Base-by-base conservation (phyloP, 441 rosid genomes). In the Cnidoscolus chayamansa region DNA sequence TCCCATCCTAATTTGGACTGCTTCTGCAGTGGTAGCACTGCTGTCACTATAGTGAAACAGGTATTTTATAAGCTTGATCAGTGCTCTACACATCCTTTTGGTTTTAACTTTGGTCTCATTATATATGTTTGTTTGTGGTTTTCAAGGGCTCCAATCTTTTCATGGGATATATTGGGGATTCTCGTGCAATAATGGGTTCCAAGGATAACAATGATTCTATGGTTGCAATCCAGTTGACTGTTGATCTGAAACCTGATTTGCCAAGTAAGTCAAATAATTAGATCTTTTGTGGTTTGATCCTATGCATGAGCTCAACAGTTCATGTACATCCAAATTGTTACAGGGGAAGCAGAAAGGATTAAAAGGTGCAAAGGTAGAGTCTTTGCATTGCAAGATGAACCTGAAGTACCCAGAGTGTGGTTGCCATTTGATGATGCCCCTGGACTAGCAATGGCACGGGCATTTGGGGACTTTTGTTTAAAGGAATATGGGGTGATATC, bases 381-480 rank as follows among this genome's bases (percentile, higher is more conserved):
- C 47, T 96, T 93, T 80, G 97, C 98, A 4, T 65, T 93, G 85
- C 94, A 90, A 84, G 99, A 93, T 74, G 98, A 96, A 82, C 99
- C 99, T 60, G 99, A 93, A 82, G 99, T 96, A 65, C 79, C 89
- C 0, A 88, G 98, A 83, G 99, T 96, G 62, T 96, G 99, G 99
- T 77, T 96, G 84, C 99, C 99, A 67, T 91, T 84, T 78, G 97
- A 96, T 85, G 97, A 96, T 79, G 97, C 98, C 53, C 99, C 98
- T 49, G 99, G 99, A 59, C 79, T 96, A 25, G 99, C 99, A 72
- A 96, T 96, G 98, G 99, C 99, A 54, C 89, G 99, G 67, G 99
- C 99, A 31, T 96, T 96, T 71, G 99, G 99, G 16, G 99, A 96
- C 80, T 96, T 96, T 77, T 96, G 99, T 84, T 78, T 96, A 73